These are phyloP conservation scores for Leishmania major DNA, from an alignment of 208 protist species.

Conservation along the genomic window DNA sequence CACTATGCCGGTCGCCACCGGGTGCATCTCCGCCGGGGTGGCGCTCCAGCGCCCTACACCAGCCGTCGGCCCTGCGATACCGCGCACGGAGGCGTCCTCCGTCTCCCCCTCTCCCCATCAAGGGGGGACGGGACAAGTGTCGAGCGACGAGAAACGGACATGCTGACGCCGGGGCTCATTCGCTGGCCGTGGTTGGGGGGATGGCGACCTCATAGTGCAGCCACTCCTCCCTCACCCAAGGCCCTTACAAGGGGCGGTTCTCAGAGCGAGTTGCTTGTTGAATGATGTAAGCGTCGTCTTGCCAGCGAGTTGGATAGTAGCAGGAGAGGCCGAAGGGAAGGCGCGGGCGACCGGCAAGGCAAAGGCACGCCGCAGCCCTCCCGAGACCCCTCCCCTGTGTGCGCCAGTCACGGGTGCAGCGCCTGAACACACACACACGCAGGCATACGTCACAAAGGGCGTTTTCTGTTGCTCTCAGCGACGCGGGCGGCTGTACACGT, in stretches of 20 bases:
- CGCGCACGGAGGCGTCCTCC: neutral
- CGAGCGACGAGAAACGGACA: neutral
- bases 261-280: neutral
- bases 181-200: neutral
- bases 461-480: neutral
- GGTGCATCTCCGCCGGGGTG: neutral
- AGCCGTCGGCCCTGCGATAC: neutral
- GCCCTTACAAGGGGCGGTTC: neutral
- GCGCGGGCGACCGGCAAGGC: neutral
- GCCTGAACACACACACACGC: neutral
- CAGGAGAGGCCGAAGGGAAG: neutral
- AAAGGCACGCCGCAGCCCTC: neutral
- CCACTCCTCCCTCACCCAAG: neutral
- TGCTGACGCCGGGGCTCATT: neutral
- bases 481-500: conserved; percentile 33
- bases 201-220: neutral
- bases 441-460: neutral
- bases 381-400: neutral
- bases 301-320: neutral
- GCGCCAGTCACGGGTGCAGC: neutral
- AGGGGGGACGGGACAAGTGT: neutral
- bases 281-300: neutral
- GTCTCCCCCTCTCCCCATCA: neutral
- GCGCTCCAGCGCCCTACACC: too few relatives aligned
- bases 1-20: neutral